phyloP scores from a whole-genome alignment of 208 protist species.

The Phytomonas sp. region DNA sequence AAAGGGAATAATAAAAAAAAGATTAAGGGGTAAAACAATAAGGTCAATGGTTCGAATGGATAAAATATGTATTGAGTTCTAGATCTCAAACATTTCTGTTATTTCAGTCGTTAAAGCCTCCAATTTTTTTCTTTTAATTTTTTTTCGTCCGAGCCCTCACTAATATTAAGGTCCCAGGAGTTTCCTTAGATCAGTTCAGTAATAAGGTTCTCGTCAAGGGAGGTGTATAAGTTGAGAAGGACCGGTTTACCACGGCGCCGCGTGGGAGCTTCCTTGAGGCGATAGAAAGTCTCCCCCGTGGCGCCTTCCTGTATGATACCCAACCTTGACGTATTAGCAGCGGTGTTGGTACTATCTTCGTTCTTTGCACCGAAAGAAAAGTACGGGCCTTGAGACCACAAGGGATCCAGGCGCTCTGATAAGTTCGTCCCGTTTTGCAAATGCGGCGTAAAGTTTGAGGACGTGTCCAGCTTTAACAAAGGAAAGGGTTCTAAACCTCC shows the following conservation, averaged over 20 bases:
- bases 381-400: neutral
- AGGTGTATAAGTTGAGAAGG: constrained; percentile 12
- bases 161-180: neutral
- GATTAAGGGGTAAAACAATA: neutral
- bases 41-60: neutral
- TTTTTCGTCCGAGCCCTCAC: neutral
- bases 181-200: constrained; percentile 38
- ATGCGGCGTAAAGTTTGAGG: constrained; percentile 52
- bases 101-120: neutral
- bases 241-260: constrained; percentile 14
- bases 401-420: neutral
- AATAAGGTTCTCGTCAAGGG: constrained; percentile 59
- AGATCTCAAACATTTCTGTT: neutral
- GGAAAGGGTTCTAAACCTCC: constrained; percentile 57
- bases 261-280: neutral
- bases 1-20: neutral
- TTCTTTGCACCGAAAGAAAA: neutral
- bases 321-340: neutral
- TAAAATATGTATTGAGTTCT: neutral
- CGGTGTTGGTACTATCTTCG: neutral
- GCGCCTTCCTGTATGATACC: neutral
- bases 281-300: neutral
- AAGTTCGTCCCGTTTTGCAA: constrained; percentile 27
- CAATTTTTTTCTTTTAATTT: neutral
- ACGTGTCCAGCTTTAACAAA: constrained; percentile 30